These are phyloP conservation scores for Pyrus communis DNA, from an alignment of 306 rosid species.

Conservation along the genomic window DNA sequence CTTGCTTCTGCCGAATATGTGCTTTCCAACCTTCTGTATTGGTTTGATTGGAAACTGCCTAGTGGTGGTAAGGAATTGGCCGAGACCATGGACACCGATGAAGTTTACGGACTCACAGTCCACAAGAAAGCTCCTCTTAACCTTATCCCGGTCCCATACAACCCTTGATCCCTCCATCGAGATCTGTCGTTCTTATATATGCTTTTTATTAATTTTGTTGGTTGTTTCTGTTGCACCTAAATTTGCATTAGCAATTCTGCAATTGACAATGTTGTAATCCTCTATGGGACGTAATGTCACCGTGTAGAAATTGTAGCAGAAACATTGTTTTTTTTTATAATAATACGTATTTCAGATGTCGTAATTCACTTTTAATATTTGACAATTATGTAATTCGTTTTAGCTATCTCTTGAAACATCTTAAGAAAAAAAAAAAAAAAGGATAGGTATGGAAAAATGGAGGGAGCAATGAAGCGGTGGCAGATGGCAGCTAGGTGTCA, in stretches of 20 bases:
- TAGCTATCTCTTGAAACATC: background rate
- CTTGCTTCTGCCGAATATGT: slow-evolving; percentile 4
- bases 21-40: slow-evolving; percentile 25
- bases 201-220: too few relatives aligned
- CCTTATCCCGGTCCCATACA: slow-evolving; percentile 17
- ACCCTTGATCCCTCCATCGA: background rate
- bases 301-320: background rate
- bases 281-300: too few relatives aligned
- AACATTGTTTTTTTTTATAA: background rate
- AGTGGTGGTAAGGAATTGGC: background rate
- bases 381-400: background rate
- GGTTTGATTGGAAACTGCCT: slow-evolving; percentile 42
- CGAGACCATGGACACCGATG: slow-evolving; percentile 18
- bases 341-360: background rate
- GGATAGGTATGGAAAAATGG: background rate
- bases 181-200: too few relatives aligned
- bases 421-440: background rate
- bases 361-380: background rate
- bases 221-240: too few relatives aligned
- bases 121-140: slow-evolving; percentile 25
- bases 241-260: too few relatives aligned
- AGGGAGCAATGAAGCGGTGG: background rate
- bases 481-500: too few relatives aligned
- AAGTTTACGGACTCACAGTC: slow-evolving; percentile 10
- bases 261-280: background rate